These are phyloP conservation scores for Sicyos baderoa DNA, from an alignment of 306 rosid species.

Conservation along the genomic window DNA sequence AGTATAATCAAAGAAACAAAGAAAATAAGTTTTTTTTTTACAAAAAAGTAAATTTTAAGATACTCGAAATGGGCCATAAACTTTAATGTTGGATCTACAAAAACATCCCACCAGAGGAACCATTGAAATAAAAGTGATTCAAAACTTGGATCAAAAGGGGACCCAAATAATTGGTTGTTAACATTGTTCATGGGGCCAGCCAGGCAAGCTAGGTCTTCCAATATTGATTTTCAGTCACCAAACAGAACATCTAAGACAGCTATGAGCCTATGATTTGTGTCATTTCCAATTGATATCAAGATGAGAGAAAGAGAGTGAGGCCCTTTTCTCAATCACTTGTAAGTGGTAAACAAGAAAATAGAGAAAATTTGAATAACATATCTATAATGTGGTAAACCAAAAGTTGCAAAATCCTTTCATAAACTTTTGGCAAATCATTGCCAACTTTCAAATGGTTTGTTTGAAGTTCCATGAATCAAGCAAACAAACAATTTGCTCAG, in stretches of 20 bases:
- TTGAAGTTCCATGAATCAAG: slow-evolving; percentile 1
- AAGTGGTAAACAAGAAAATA: background rate
- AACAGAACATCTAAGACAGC: background rate
- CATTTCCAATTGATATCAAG: background rate
- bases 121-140: background rate
- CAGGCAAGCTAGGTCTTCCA: background rate
- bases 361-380: background rate
- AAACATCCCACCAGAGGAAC: background rate
- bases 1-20: background rate
- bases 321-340: background rate
- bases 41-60: background rate
- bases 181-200: background rate
- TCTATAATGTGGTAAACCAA: background rate
- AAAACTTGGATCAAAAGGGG: background rate
- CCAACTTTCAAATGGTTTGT: slow-evolving; percentile 8
- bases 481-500: slow-evolving; percentile 1
- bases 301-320: too few species aligned
- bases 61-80: background rate
- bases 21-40: too few species aligned
- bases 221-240: background rate
- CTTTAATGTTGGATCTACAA: background rate
- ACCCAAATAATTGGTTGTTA: background rate
- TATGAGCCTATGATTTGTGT: background rate
- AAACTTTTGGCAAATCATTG: slow-evolving; percentile 6
- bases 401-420: slow-evolving; percentile 4